phyloP scores from a whole-genome alignment of 2,329 filamentous ascomycete species.

The Cordyceps javanica region DNA sequence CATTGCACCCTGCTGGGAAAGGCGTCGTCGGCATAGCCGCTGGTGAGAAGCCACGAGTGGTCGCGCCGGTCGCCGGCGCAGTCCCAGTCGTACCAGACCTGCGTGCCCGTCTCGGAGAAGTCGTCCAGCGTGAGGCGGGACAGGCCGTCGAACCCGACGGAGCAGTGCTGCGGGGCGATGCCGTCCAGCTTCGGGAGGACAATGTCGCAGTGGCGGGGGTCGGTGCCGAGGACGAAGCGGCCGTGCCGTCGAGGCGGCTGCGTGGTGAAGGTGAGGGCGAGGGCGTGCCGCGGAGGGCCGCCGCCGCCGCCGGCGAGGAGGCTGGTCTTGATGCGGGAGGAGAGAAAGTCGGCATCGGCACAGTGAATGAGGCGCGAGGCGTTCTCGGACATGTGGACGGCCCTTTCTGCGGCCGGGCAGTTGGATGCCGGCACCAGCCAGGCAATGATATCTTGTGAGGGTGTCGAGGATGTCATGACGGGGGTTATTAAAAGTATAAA shows the following conservation, averaged over 20 bases:
- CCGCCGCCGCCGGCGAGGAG: conserved; percentile 14
- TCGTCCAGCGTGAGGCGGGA: conserved; percentile 33
- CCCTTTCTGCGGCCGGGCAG: conserved; percentile 27
- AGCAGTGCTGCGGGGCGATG: conserved; percentile 31
- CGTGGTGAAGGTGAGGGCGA: conserved; percentile 30
- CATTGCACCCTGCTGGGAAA: conserved; percentile 29
- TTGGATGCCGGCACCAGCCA: conserved; percentile 34
- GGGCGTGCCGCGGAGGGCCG: conserved; percentile 21
- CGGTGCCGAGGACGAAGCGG: conserved; percentile 34
- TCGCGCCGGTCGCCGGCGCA: conserved; percentile 31
- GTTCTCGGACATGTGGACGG: conserved; percentile 28
- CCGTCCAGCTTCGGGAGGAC: conserved; percentile 29
- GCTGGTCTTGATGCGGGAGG: conserved; percentile 24
- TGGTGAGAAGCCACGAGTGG: conserved; percentile 31
- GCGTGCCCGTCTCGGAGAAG: conserved; percentile 31
- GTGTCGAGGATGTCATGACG: conserved; percentile 16
- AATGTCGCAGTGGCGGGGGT: conserved; percentile 30
- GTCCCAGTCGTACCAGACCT: conserved; percentile 37
- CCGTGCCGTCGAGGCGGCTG: conserved; percentile 27
- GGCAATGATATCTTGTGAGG: conserved; percentile 28
- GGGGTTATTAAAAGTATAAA: neutral
- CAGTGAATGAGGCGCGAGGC: conserved; percentile 21
- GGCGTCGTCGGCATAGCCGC: conserved; percentile 24
- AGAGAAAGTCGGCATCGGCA: conserved; percentile 20
- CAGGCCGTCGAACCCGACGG: conserved; percentile 32